Evolutionary conservation across 1,139 yeast species (phyloP).

Genomic region (Pneumocystis sp.): DNA sequence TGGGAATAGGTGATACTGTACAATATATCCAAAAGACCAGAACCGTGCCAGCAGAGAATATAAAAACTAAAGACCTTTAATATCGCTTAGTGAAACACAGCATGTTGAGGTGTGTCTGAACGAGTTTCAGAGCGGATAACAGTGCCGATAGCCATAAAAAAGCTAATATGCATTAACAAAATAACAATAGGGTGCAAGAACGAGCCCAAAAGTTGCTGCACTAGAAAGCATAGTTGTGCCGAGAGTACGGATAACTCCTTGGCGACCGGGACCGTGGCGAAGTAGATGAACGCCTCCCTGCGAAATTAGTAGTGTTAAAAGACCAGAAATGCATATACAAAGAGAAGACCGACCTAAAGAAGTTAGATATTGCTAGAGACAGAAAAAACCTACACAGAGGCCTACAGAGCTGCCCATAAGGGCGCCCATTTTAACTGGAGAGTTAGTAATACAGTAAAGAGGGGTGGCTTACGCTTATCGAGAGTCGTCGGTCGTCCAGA

Average conservation of each 20-base stretch:
- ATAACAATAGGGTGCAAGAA: background rate
- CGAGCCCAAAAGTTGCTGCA: slow-evolving; percentile 76
- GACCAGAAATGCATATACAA: background rate
- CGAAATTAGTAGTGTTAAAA: background rate
- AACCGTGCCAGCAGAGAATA: no score
- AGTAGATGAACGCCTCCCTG: slow-evolving; percentile 42
- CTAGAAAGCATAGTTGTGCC: slow-evolving; percentile 96
- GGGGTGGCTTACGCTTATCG: background rate
- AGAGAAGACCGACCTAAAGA: slow-evolving; percentile 24
- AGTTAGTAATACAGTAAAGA: no score
- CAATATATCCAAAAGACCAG: no score
- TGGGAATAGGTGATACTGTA: no score
- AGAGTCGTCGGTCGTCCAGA: background rate
- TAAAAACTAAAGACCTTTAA: no score
- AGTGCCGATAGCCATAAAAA: slow-evolving; percentile 14
- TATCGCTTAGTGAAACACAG: no score
- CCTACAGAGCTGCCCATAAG: slow-evolving; percentile 96
- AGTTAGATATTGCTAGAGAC: background rate
- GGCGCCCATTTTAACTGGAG: slow-evolving; percentile 80
- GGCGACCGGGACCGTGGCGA: slow-evolving; percentile 96
- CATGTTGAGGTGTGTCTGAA: background rate
- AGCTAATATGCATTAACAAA: background rate
- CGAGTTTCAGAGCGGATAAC: slow-evolving; percentile 12
- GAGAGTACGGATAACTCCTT: slow-evolving; percentile 88
- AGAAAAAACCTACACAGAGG: slow-evolving; percentile 78